Evolutionary conservation across 2,329 filamentous ascomycete species (phyloP).

Genomic region (Bertia moriformis): DNA sequence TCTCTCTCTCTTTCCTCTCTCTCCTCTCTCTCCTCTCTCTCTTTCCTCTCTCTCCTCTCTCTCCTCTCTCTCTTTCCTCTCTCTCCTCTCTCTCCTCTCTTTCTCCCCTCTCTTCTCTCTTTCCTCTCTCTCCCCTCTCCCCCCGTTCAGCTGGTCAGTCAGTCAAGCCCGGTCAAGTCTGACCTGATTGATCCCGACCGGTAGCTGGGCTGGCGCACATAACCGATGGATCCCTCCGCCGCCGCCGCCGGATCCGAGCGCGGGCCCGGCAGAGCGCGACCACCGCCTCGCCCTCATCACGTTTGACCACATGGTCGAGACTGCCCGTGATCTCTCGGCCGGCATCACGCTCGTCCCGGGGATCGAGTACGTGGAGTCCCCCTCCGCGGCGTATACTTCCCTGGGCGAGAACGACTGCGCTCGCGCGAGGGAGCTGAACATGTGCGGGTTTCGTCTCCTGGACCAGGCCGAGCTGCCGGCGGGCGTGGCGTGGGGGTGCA

Average conservation of each 20-base stretch:
- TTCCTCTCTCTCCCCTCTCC: too few species aligned
- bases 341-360: slow-evolving; percentile 33
- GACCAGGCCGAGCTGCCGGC: slow-evolving; percentile 20
- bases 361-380: slow-evolving; percentile 34
- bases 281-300: slow-evolving; percentile 25
- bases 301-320: slow-evolving; percentile 23
- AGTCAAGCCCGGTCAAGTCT: too few species aligned
- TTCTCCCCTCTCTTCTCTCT: too few species aligned
- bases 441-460: slow-evolving; percentile 22
- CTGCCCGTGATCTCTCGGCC: slow-evolving; percentile 17
- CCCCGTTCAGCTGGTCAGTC: too few species aligned
- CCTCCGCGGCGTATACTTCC: slow-evolving; percentile 20
- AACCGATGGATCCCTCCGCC: slow-evolving; percentile 32
- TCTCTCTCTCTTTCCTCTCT: too few species aligned
- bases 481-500: slow-evolving; percentile 26
- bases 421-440: slow-evolving; percentile 13
- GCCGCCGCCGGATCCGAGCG: background rate
- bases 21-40: too few species aligned
- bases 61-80: too few species aligned
- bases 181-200: too few species aligned
- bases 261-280: slow-evolving; percentile 22
- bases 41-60: too few species aligned
- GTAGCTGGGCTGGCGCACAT: slow-evolving; percentile 40
- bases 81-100: too few species aligned
- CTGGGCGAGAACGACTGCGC: slow-evolving; percentile 18